phyloP scores from a whole-genome alignment of 768 basidiomycete genomes.

The Pilatotrama ljubarskyi region DNA sequence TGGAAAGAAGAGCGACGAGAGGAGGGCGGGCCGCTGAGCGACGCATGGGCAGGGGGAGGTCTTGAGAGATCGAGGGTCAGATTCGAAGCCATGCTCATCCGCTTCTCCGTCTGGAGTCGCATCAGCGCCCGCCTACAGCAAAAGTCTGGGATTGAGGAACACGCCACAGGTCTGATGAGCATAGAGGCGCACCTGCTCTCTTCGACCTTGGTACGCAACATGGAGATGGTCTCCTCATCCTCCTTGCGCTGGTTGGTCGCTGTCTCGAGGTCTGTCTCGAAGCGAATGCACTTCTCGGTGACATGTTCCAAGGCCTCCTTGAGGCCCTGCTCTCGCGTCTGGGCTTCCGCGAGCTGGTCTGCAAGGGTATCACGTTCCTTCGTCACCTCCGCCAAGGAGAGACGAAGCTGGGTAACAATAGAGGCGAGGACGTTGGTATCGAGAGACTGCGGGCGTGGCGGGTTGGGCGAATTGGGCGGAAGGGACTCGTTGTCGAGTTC shows the following conservation, averaged over 20 bases:
- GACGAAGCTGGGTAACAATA: slow-evolving; percentile 70
- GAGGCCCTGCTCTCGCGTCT: slow-evolving; percentile 56
- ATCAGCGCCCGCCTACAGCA: slow-evolving; percentile 72
- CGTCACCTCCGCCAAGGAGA: slow-evolving; percentile 61
- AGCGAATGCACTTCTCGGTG: slow-evolving; percentile 60
- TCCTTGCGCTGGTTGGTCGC: slow-evolving; percentile 47
- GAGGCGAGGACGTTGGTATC: slow-evolving; percentile 78
- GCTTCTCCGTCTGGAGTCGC: slow-evolving; percentile 80
- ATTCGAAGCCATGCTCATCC: slow-evolving; percentile 53
- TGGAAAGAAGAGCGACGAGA: slow-evolving; percentile 76
- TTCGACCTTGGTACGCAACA: slow-evolving; percentile 82
- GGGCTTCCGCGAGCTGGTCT: slow-evolving; percentile 48
- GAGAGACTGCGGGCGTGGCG: slow-evolving; percentile 49
- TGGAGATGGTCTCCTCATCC: slow-evolving; percentile 72
- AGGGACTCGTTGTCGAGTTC: slow-evolving; percentile 69
- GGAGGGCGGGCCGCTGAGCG: slow-evolving; percentile 46
- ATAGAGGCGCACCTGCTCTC: slow-evolving; percentile 67
- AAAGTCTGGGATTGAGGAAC: not conserved
- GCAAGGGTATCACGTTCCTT: slow-evolving; percentile 73
- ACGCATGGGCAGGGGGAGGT: slow-evolving; percentile 36
- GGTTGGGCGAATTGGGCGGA: slow-evolving; percentile 42
- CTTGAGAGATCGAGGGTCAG: slow-evolving; percentile 57
- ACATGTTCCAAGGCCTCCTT: slow-evolving; percentile 64
- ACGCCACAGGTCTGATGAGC: not conserved
- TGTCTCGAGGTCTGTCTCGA: slow-evolving; percentile 60